A percentile compares a stretch with the other conserved stretches of the same genome.
Evolutionary conservation across 2,329 filamentous ascomycete genomes (phyloP).

Genomic region (Ophiocordyceps camponoti-leonardi): DNA sequence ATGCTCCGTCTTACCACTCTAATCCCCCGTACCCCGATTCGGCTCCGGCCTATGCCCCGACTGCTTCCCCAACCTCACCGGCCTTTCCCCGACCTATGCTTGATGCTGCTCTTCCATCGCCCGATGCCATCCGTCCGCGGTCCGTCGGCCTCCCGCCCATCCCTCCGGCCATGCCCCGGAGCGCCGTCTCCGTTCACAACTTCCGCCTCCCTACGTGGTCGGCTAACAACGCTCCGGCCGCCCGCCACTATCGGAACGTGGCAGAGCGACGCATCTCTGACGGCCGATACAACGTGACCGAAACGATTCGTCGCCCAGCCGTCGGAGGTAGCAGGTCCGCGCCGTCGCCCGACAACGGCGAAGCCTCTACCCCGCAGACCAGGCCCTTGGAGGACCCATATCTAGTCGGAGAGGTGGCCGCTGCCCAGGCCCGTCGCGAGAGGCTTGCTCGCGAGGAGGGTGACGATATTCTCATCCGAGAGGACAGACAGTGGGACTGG

Average conservation of each 20-base stretch:
- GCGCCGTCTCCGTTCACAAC: conserved; percentile 25
- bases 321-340: neutral
- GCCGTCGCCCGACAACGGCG: neutral
- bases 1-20: conserved; percentile 47
- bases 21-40: conserved; percentile 27
- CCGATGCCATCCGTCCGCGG: neutral
- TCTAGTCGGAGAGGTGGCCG: conserved; percentile 49
- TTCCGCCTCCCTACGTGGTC: conserved; percentile 46
- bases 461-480: conserved; percentile 34
- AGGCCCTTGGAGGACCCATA: conserved; percentile 42
- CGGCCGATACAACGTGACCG: conserved; percentile 17
- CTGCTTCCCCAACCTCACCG: conserved; percentile 3
- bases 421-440: conserved; percentile 36
- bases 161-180: conserved; percentile 20
- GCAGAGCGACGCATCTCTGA: conserved; percentile 41
- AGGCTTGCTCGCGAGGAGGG: conserved; percentile 38
- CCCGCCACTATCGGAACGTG: conserved; percentile 45
- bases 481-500: conserved; percentile 44
- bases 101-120: neutral
- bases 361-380: conserved; percentile 18
- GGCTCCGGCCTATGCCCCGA: conserved; percentile 33
- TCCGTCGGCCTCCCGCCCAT: conserved; percentile 32
- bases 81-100: neutral
- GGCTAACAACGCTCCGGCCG: conserved; percentile 31
- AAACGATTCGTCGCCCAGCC: conserved; percentile 4